Base-by-base conservation (phyloP, 2,329 filamentous ascomycete species). In the Alternaria sp. region DNA sequence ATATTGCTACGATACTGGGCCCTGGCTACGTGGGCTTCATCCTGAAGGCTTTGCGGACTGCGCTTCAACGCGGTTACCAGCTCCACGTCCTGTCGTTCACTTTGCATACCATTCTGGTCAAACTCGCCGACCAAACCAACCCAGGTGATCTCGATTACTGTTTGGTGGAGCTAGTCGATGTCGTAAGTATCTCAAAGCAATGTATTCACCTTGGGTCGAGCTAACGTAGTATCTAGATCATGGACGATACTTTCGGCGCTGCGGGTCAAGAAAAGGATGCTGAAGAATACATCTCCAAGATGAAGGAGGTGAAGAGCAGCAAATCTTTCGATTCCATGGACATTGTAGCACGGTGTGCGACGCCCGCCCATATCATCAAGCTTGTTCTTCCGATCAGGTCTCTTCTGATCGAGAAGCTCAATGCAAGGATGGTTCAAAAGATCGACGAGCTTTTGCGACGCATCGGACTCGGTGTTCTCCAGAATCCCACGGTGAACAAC, bases 291-390 rank as follows among this genome's bases (percentile, higher is more conserved):
- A 90, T 91, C 60, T 97, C 90, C 77, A 92, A 95, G 80, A 97
- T 96, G 90, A 97, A 96, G 80, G 96, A 99, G 81, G 91, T 99
- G 60, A 98, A 97, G 84, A 96, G 92, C 80, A 97, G 92, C 84
- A 99, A 98, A 84, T 97, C 94, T 77, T 97, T 94, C 74, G 96
- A 99, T 76, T 97, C 96, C 0, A 96, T 98, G 90, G 95, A 98
- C 79, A 85, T 98, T 15, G 86, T 98, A 68, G 92, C 96, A 25
- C 92, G 90, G 74, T 94, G 90, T 51, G 90, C 93, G 2, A 95
- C 94, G 2, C 85, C 97, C 23, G 84, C 82, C 55, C 88, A 90
- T 60, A 86, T 98, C 6, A 89, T 90, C 51, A 88, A 90, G 54
- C 87, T 99, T 5, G 86, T 97, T 55, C 86, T 86, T 57, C 96